These are phyloP conservation scores for Crithidia fasciculata DNA, from an alignment of 208 protist species.

Conservation along the genomic window DNA sequence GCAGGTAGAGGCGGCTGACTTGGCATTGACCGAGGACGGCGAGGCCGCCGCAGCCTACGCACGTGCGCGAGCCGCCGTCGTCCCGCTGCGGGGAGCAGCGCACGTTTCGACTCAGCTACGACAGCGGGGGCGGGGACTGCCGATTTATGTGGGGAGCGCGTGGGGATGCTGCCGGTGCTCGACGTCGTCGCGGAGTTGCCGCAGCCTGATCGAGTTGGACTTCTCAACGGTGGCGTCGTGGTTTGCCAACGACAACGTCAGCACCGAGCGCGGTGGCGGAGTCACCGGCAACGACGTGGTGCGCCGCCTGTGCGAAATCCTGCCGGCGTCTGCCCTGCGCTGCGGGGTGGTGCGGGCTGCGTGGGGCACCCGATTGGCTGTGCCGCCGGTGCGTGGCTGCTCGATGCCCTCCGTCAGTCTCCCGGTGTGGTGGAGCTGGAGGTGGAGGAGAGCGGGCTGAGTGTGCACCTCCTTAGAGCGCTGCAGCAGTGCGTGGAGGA, in stretches of 20 bases:
- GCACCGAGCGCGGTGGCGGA: constrained; percentile 12
- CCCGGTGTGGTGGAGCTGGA: constrained; percentile 36
- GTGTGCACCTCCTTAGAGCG: constrained; percentile 23
- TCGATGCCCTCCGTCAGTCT: constrained; percentile 31
- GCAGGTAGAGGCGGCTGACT: constrained; percentile 32
- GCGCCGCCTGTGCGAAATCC: constrained; percentile 41
- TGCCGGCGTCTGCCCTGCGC: constrained; percentile 32
- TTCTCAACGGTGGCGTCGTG: constrained; percentile 67
- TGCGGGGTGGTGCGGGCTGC: constrained; percentile 54
- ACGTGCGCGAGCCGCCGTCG: constrained; percentile 21
- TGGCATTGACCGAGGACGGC: constrained; percentile 43
- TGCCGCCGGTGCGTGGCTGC: constrained; percentile 47
- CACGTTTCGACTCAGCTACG: constrained; percentile 30
- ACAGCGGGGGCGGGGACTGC: constrained; percentile 3
- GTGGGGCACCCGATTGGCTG: constrained; percentile 60
- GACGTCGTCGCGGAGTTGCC: constrained; percentile 69
- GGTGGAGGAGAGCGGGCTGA: constrained; percentile 40
- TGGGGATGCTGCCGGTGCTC: constrained; percentile 62
- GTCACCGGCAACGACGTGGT: constrained; percentile 68
- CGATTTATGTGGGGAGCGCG: constrained; percentile 66
- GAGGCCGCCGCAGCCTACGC: not conserved
- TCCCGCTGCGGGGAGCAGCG: constrained; percentile 36
- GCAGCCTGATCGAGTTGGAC: constrained; percentile 55
- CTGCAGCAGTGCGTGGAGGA: constrained; percentile 38
- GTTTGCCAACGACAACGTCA: constrained; percentile 58